Conservation (phyloP, 129 eudicot species). For the Flaveria bidentis region DNA sequence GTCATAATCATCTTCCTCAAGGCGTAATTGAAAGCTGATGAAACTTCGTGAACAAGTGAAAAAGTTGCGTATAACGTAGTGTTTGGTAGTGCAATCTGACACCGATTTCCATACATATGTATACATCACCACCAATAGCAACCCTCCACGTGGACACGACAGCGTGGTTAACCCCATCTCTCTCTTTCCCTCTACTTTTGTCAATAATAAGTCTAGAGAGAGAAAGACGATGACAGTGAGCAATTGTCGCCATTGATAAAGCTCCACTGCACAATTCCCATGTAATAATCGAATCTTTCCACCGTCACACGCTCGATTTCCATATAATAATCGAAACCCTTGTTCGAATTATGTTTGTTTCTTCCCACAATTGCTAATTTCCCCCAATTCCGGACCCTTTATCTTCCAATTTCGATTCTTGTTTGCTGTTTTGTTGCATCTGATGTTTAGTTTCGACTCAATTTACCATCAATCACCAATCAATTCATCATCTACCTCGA, state of each 20-base stretch:
- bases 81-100: slow-evolving; percentile 29
- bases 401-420: neutral
- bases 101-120: slow-evolving; percentile 25
- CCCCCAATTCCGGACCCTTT: slow-evolving; percentile 4
- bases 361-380: too few species aligned
- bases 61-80: slow-evolving; percentile 14
- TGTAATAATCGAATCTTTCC: too few species aligned
- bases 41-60: slow-evolving; percentile 13
- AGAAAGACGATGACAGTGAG: slow-evolving; percentile 19
- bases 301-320: too few species aligned
- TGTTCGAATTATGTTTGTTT: too few species aligned
- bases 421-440: slow-evolving; percentile 34
- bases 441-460: slow-evolving; percentile 52
- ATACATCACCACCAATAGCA: slow-evolving; percentile 19
- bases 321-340: too few species aligned
- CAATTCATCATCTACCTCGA: slow-evolving; percentile 26
- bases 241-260: slow-evolving; percentile 36
- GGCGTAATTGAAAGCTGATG: neutral
- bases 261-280: neutral
- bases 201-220: slow-evolving; percentile 22
- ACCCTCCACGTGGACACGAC: slow-evolving; percentile 36
- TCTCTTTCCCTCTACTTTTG: slow-evolving; percentile 1
- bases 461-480: slow-evolving; percentile 30
- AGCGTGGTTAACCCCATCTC: slow-evolving; percentile 15
- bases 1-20: neutral